Evolutionary conservation across 768 basidiomycete genomes (phyloP), one percentile per base, ranked within the genome.

Genomic region (Termitomyces sp.): DNA sequence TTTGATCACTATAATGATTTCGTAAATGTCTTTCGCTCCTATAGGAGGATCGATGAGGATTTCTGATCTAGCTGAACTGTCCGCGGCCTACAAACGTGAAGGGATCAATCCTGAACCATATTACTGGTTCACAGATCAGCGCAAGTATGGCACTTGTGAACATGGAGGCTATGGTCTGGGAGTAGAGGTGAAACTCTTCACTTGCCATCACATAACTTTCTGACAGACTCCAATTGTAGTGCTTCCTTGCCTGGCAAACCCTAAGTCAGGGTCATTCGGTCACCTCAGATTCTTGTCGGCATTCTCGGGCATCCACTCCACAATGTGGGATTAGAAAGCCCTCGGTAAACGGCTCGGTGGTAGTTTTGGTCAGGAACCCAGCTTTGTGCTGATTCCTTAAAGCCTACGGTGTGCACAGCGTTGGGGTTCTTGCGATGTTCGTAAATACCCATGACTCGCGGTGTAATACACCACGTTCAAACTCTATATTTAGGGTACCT

Each of bases 111-210:
- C 93, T 7, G 77, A 83, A 38, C 93, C 92, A 2, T 97, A 97
- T 77, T 95, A 94, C 75, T 96, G 94, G 94, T 98, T 92, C 78
- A 96, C 92, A 11, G 97, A 98, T 72, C 92, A 95, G 80, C 87
- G 97, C 68, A 97, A 97, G 80, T 98, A 98, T 71, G 97, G 97
- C 8, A 97, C 96, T 2, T 94, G 92, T 73, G 92, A 96, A 68
- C 96, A 98, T 73, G 97, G 97, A 54, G 96, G 97, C 44, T 99
- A 98, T 71, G 97, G 96, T 39, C 79, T 98, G n/a, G 96, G 95
- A 59, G 86, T 96, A 36, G 94, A 96, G 83, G 93, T 92, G 48
- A 49, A 68, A 4, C 11, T 18, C 2, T 40, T 55, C 3, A 36
- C 7, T 59, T 8, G 44, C 35, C 24, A 39, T n/a, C 40, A 20